Base-by-base conservation (phyloP, 2,329 filamentous ascomycete species). In the Bretziella fagacearum region DNA sequence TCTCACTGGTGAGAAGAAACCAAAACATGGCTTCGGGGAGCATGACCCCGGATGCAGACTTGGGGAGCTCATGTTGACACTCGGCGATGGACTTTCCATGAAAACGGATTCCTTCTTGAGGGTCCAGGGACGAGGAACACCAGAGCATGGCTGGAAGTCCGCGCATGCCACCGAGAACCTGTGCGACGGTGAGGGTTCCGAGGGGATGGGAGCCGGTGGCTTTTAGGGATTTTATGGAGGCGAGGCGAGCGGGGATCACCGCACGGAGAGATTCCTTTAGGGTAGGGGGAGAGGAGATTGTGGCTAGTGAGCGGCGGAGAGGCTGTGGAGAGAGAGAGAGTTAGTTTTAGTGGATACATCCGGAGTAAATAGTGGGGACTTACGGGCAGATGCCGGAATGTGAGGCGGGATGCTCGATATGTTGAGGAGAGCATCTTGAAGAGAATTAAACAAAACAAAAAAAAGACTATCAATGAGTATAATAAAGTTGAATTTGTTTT, bases 1-100 rank as follows among this genome's bases (percentile, higher is more conserved):
- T 83, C 64, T 93, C 74, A 51, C 91, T 91, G 7, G 91, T 98
- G 56, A 98, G 71, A 44, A 98, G 77, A 35, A 96, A 77, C 91
- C 91, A 98, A 73, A 98, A 98, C 91, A 98, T 98, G 63, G 89
- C 79, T 66, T 98, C 91, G 41, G 91, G 91, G 10, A 96, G 75
- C 91, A 96, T 98, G 67, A 96, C 89, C 4, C 85, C 93, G 57
- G 89, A 85, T 2, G 82, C 77, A 55, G 89, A 91, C 71, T 95
- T 96, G 61, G 91, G 87, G 13, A 96, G 77, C 63, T 86, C 81
- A 55, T 79, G 76, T 62, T 96, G 91, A 69, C 91, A 98, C 61
- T 98, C 89, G 67, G 93, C 93, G 71, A 98, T 98, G 53, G 87
- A 95, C 58, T 81, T 82, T 61, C 91, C 91, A 63, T 96, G 91